phyloP scores from a whole-genome alignment of 768 basidiomycete genomes.

The Trametes meyenii region DNA sequence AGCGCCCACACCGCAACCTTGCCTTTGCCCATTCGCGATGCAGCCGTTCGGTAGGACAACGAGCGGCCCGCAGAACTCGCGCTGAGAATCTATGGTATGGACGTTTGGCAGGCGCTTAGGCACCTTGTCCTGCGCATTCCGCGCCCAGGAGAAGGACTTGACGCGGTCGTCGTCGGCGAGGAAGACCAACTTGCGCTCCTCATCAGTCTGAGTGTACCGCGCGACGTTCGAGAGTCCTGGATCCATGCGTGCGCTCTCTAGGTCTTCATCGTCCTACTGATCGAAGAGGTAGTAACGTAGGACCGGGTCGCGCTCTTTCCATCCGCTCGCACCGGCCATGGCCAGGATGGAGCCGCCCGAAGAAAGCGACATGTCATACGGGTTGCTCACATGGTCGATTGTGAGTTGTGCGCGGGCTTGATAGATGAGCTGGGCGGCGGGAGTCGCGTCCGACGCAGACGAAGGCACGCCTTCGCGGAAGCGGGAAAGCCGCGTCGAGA shows the following conservation, averaged over 20 bases:
- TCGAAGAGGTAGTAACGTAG: slow-evolving; percentile 31
- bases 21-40: slow-evolving; percentile 39
- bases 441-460: slow-evolving; percentile 21
- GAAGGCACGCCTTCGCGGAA: slow-evolving; percentile 31
- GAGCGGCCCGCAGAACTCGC: slow-evolving; percentile 35
- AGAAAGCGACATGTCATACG: slow-evolving; percentile 27
- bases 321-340: slow-evolving; percentile 32
- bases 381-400: slow-evolving; percentile 19
- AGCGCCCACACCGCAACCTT: slow-evolving; percentile 41
- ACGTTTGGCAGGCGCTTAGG: slow-evolving; percentile 21
- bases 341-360: slow-evolving; percentile 31
- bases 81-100: slow-evolving; percentile 38
- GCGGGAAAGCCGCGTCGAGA: slow-evolving; percentile 37
- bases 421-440: slow-evolving; percentile 35
- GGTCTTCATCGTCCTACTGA: slow-evolving; percentile 2
- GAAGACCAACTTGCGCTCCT: slow-evolving; percentile 39
- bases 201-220: slow-evolving; percentile 31
- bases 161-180: slow-evolving; percentile 38
- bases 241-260: slow-evolving; percentile 1
- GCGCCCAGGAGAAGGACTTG: slow-evolving; percentile 40
- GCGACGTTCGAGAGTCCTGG: slow-evolving; percentile 32
- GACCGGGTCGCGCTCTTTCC: slow-evolving; percentile 38
- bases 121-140: slow-evolving; percentile 1
- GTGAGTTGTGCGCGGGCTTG: slow-evolving; percentile 40
- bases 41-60: slow-evolving; percentile 31